A percentile compares a stretch with the other conserved stretches of the same genome.
Conservation (phyloP, 805 yeast genomes). For the Wickerhamiella cacticola region DNA sequence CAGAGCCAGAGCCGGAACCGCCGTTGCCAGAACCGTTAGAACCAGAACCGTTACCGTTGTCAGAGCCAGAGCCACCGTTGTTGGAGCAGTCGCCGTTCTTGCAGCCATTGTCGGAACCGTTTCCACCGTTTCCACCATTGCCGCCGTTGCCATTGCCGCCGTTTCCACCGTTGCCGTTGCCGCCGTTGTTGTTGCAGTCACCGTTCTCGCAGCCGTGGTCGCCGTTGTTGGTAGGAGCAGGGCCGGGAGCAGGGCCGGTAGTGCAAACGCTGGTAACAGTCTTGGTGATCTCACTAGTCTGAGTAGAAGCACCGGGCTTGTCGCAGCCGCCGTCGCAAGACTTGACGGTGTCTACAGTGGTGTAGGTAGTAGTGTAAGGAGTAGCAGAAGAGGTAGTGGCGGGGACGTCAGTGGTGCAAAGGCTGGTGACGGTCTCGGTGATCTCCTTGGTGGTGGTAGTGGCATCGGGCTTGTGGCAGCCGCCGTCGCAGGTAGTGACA, state of each 20-base stretch:
- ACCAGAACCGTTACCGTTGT: neutral
- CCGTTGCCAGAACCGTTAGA: neutral
- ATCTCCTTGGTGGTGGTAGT: neutral
- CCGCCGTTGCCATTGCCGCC: neutral
- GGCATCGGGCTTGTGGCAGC: conserved; percentile 6
- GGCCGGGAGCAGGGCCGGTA: neutral
- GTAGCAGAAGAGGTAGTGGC: neutral
- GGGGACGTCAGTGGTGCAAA: neutral
- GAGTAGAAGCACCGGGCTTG: neutral
- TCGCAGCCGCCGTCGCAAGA: conserved; percentile 6
- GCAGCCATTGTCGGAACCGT: neutral
- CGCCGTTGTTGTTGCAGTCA: no score
- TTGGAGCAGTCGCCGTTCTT: no score
- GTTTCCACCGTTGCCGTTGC: conserved; percentile 1
- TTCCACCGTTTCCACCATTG: no score
- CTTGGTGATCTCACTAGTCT: neutral
- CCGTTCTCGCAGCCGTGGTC: no score
- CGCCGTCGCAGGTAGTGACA: conserved; percentile 5
- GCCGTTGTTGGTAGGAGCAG: neutral
- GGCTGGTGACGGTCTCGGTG: neutral
- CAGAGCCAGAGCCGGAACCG: neutral
- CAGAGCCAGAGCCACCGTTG: neutral
- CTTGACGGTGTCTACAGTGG: conserved; percentile 2
- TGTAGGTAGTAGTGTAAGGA: neutral
- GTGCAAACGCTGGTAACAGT: conserved; percentile 2